A percentile compares a stretch with the other conserved stretches of the same genome.
Conservation (phyloP, 768 basidiomycete species). For the Macrolepiota albuminosa region DNA sequence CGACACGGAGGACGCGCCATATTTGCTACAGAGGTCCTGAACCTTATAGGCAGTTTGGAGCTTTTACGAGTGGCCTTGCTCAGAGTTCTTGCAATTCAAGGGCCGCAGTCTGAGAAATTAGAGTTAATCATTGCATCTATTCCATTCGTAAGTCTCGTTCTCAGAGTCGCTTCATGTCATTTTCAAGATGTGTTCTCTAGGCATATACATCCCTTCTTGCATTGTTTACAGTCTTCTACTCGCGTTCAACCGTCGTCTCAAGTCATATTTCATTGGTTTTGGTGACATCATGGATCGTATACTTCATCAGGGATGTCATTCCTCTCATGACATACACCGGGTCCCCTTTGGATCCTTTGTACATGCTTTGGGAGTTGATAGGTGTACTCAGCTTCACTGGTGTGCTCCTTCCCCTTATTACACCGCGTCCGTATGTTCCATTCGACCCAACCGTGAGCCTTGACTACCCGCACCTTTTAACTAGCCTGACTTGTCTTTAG, state of each 20-base stretch:
- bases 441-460: constrained; percentile 38
- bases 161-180: background rate
- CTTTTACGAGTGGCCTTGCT: constrained; percentile 12
- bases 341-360: constrained; percentile 38
- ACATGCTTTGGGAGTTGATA: constrained; percentile 51
- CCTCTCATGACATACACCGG: constrained; percentile 52
- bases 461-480: background rate
- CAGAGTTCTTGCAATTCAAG: constrained; percentile 1
- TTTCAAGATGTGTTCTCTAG: background rate
- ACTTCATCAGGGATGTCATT: constrained; percentile 51
- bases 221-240: constrained; percentile 6
- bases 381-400: constrained; percentile 39
- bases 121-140: constrained; percentile 3
- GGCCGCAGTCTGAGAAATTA: background rate
- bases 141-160: constrained; percentile 5
- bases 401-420: constrained; percentile 47
- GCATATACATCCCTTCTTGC: constrained; percentile 11
- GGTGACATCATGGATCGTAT: constrained; percentile 28
- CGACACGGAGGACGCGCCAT: constrained; percentile 13
- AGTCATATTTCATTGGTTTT: constrained; percentile 6
- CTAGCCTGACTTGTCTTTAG: constrained; percentile 14
- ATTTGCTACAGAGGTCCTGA: constrained; percentile 7
- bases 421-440: constrained; percentile 53
- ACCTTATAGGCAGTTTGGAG: constrained; percentile 10
- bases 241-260: constrained; percentile 5